Evolutionary conservation across 768 basidiomycete species (phyloP).

Genomic region (Hypholoma sublateritium): DNA sequence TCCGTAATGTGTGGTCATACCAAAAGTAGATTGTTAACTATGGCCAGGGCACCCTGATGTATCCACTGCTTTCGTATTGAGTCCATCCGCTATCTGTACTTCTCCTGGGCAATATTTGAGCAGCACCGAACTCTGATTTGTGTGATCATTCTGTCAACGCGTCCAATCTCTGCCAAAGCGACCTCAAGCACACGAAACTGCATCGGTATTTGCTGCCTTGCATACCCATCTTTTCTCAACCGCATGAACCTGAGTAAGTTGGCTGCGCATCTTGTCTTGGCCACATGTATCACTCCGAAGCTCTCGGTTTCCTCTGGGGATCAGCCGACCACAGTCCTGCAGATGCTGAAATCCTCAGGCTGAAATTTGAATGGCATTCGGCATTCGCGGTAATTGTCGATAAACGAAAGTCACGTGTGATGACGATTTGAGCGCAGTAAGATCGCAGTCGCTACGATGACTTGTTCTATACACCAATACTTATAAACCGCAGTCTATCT

Average conservation of each 20-base stretch:
- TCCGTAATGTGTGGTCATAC: conserved; percentile 96
- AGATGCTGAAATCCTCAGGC: too few relatives aligned
- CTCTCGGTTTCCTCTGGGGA: too few relatives aligned
- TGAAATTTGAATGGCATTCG: too few relatives aligned
- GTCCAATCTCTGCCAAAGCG: background rate
- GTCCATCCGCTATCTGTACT: conserved; percentile 2
- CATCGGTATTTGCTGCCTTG: too few relatives aligned
- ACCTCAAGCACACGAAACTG: background rate
- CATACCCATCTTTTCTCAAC: too few relatives aligned
- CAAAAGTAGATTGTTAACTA: conserved; percentile 66
- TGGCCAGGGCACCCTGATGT: conserved; percentile 17
- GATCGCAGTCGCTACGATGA: conserved; percentile 7
- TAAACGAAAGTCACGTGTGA: conserved; percentile 16
- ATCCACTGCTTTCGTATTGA: conserved; percentile 19
- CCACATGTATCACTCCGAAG: too few relatives aligned
- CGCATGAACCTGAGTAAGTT: too few relatives aligned
- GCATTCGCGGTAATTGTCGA: too few relatives aligned
- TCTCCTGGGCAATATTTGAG: background rate
- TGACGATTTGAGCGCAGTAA: conserved; percentile 15
- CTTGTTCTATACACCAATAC: background rate
- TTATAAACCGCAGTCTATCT: conserved; percentile 9
- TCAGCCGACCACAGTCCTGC: too few relatives aligned
- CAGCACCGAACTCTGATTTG: background rate
- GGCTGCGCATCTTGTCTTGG: too few relatives aligned
- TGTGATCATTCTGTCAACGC: too few relatives aligned